phyloP scores from a whole-genome alignment of 305 asterid genomes.

The Solanum chacoense region DNA sequence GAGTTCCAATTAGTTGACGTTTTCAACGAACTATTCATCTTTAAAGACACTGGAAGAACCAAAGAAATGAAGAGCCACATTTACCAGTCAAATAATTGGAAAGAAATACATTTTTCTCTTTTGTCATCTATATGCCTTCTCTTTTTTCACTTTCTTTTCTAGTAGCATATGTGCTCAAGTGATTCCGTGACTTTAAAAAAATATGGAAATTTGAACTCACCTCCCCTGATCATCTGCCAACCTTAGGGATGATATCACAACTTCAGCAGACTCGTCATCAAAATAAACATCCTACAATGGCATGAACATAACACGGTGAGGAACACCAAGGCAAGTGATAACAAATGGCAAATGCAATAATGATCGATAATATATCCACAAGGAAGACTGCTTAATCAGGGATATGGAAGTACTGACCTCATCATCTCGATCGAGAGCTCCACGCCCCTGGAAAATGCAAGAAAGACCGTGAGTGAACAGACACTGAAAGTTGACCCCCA shows the following conservation, averaged over 20 bases:
- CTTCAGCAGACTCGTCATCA: slow-evolving; percentile 96
- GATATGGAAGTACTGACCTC: slow-evolving; percentile 42
- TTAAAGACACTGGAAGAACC: background rate
- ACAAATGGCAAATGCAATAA: background rate
- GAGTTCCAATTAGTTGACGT: background rate
- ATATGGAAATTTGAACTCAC: slow-evolving; percentile 30
- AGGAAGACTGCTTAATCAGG: background rate
- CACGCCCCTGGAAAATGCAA: slow-evolving; percentile 59
- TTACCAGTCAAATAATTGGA: background rate
- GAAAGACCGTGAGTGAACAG: slow-evolving; percentile 6
- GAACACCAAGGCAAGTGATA: background rate
- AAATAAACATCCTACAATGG: slow-evolving; percentile 81
- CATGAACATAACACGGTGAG: slow-evolving; percentile 10
- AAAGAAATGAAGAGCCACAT: background rate
- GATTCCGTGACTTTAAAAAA: background rate
- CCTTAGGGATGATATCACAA: slow-evolving; percentile 92
- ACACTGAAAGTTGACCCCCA: background rate
- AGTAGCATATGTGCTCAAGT: background rate
- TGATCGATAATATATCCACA: background rate
- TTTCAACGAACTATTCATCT: background rate
- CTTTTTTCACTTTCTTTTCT: background rate
- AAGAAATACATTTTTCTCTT: background rate
- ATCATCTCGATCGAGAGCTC: slow-evolving; percentile 73
- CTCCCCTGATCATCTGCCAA: slow-evolving; percentile 96
- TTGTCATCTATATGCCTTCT: background rate